Evolutionary conservation across 495 filamentous ascomycete species (phyloP).

Genomic region (Hapsidospora chrysogenum): DNA sequence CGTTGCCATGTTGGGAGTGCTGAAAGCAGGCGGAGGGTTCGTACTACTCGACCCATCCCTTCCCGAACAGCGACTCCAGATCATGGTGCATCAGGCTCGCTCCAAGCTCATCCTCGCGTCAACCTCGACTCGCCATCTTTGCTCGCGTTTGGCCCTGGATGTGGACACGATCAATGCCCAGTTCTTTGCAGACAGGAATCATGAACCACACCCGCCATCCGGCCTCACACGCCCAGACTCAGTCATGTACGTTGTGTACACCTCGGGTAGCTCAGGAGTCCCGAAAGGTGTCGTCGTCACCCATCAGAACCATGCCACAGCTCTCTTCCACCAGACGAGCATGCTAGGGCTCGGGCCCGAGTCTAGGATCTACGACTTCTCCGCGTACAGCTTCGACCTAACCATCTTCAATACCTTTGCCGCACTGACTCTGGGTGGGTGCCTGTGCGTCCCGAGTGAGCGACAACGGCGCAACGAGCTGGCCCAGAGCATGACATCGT

Average conservation of each 20-base stretch:
- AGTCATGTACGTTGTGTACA: background rate
- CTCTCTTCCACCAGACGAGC: background rate
- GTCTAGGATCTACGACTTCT: slow-evolving; percentile 43
- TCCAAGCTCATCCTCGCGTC: background rate
- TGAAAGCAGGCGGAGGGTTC: slow-evolving; percentile 10
- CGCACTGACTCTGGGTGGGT: slow-evolving; percentile 37
- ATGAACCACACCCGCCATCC: too few species aligned
- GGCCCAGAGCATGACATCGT: slow-evolving; percentile 20
- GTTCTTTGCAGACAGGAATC: background rate
- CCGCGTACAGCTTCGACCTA: slow-evolving; percentile 52
- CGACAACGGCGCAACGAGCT: slow-evolving; percentile 19
- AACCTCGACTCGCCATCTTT: background rate
- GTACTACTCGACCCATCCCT: slow-evolving; percentile 1
- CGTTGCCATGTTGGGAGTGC: background rate
- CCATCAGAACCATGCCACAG: background rate
- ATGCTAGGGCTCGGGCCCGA: background rate
- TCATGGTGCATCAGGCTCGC: background rate
- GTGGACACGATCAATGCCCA: background rate
- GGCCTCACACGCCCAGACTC: background rate
- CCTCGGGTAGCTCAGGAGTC: background rate
- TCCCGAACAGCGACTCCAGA: background rate
- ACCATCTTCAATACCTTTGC: slow-evolving; percentile 48
- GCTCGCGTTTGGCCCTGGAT: background rate
- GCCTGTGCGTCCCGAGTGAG: slow-evolving; percentile 30
- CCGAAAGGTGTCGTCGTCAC: slow-evolving; percentile 1